Evolutionary conservation across 1,284 basidiomycete species (phyloP).

Genomic region (Inonotus obliquus): DNA sequence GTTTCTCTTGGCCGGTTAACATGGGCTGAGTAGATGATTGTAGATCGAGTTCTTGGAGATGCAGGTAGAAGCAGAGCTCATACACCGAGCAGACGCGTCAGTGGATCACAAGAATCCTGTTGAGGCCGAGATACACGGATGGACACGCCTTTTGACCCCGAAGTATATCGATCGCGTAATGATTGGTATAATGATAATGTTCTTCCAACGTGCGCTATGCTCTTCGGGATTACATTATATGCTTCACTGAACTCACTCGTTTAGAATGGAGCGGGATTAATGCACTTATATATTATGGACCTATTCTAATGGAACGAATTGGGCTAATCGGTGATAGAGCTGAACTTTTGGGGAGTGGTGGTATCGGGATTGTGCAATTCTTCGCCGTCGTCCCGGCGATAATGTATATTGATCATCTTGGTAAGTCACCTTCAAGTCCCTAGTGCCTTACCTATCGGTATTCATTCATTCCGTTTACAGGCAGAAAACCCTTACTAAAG

Average conservation of each 20-base stretch:
- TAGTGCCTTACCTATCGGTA: neutral
- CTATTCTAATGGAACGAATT: slow-evolving; percentile 59
- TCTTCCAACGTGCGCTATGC: slow-evolving; percentile 66
- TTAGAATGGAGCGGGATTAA: slow-evolving; percentile 83
- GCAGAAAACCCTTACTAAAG: slow-evolving; percentile 59
- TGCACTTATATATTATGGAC: slow-evolving; percentile 77
- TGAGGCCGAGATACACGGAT: slow-evolving; percentile 40
- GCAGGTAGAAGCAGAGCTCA: slow-evolving; percentile 54
- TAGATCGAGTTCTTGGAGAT: slow-evolving; percentile 73
- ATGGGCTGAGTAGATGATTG: neutral
- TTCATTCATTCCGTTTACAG: slow-evolving; percentile 28
- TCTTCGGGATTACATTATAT: neutral
- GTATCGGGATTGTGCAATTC: slow-evolving; percentile 77
- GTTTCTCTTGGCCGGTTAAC: neutral
- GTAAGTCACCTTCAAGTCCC: slow-evolving; percentile 33
- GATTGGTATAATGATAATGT: slow-evolving; percentile 69
- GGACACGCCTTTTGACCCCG: slow-evolving; percentile 49
- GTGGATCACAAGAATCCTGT: slow-evolving; percentile 25
- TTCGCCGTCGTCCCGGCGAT: slow-evolving; percentile 73
- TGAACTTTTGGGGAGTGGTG: slow-evolving; percentile 65
- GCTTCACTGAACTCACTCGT: neutral
- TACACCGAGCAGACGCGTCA: slow-evolving; percentile 30
- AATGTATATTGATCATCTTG: slow-evolving; percentile 64
- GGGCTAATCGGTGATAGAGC: slow-evolving; percentile 52
- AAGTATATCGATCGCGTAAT: slow-evolving; percentile 55